A percentile compares a stretch with the other conserved stretches of the same genome.
Evolutionary conservation across 768 basidiomycete species (phyloP).

Genomic region (Russula virescens): DNA sequence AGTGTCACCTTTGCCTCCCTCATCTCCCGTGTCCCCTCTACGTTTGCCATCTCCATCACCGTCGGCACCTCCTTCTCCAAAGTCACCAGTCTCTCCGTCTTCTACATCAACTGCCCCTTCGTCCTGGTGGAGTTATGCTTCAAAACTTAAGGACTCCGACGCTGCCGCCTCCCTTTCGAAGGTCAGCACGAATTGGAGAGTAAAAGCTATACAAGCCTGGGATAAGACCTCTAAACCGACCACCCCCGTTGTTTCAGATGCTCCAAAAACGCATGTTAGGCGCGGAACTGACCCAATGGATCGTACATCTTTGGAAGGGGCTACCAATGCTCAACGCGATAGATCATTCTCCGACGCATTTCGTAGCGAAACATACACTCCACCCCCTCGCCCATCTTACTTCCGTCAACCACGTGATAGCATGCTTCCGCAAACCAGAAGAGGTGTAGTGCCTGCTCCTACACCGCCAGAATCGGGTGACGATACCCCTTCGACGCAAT

Average conservation of each 20-base stretch:
- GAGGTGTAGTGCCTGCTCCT: constrained; percentile 1
- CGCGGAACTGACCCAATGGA: not conserved
- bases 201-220: constrained; percentile 46
- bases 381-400: constrained; percentile 52
- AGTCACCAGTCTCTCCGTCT: constrained; percentile 20
- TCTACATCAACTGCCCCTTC: constrained; percentile 15
- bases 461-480: constrained; percentile 18
- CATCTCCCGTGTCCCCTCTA: constrained; percentile 28
- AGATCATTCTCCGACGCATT: constrained; percentile 39
- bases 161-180: constrained; percentile 65
- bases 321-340: constrained; percentile 29
- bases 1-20: constrained; percentile 33
- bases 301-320: not conserved
- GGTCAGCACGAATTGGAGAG: constrained; percentile 70
- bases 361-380: constrained; percentile 38
- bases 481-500: constrained; percentile 35
- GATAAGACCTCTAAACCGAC: constrained; percentile 24
- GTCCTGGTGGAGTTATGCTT: constrained; percentile 63
- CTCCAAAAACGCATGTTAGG: constrained; percentile 10
- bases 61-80: constrained; percentile 21
- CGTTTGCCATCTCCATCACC: constrained; percentile 28
- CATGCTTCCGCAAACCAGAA: constrained; percentile 37
- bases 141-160: constrained; percentile 68
- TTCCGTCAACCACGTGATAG: constrained; percentile 57
- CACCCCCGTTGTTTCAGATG: constrained; percentile 16